Percentiles rank a stretch among this genome's conserved stretches.
phyloP scores from a whole-genome alignment of 2,329 filamentous ascomycete species.

The Hirsutella rhossiliensis region DNA sequence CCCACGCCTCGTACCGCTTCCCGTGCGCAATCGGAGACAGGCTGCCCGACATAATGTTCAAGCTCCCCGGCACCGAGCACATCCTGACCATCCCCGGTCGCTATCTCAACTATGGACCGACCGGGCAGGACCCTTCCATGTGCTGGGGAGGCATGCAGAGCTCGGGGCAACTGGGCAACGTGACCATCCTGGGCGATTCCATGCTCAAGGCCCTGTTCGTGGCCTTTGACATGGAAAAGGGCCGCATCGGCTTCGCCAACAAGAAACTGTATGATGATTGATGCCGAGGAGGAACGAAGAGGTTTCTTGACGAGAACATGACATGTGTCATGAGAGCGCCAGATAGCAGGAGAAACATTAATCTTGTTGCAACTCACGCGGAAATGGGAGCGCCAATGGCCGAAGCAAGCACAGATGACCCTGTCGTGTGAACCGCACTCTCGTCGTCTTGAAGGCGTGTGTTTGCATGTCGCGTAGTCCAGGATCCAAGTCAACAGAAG shows the following conservation, averaged over 20 bases:
- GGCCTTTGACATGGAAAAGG: slow-evolving; percentile 48
- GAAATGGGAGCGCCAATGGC: too few relatives aligned
- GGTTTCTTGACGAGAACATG: too few relatives aligned
- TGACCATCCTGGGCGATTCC: slow-evolving; percentile 64
- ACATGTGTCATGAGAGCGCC: too few relatives aligned
- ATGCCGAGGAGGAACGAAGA: neutral
- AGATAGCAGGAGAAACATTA: too few relatives aligned
- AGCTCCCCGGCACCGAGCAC: slow-evolving; percentile 35
- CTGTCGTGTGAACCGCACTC: too few relatives aligned
- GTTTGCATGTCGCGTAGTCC: too few relatives aligned
- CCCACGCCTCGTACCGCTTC: slow-evolving; percentile 43
- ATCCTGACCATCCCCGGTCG: slow-evolving; percentile 40
- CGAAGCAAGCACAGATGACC: too few relatives aligned
- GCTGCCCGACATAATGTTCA: slow-evolving; percentile 46
- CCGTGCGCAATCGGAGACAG: slow-evolving; percentile 39
- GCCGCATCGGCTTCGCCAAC: slow-evolving; percentile 29
- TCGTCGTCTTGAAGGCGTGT: too few relatives aligned
- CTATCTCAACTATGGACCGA: slow-evolving; percentile 41
- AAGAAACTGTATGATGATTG: slow-evolving; percentile 22
- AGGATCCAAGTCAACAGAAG: too few relatives aligned
- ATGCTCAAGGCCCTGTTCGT: slow-evolving; percentile 71
- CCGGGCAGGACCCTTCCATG: slow-evolving; percentile 32
- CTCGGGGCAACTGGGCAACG: slow-evolving; percentile 22
- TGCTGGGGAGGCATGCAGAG: slow-evolving; percentile 73
- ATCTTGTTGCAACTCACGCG: too few relatives aligned